Evolutionary conservation across 1,284 basidiomycete genomes (phyloP).

Genomic region (Cyathus olla): DNA sequence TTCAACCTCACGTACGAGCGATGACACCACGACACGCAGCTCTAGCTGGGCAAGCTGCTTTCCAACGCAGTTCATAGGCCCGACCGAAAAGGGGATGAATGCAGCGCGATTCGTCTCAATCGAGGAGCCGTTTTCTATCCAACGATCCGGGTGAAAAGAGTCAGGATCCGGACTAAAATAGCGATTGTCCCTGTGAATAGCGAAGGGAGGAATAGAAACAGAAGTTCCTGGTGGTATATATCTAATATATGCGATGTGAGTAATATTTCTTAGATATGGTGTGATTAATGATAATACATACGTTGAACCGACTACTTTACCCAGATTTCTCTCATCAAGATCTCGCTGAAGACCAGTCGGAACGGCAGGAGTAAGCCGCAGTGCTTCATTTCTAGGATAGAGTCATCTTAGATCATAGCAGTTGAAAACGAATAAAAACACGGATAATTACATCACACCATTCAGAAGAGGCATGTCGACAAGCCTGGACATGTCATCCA

Average conservation of each 20-base stretch:
- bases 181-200: conserved; percentile 51
- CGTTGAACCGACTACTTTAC: conserved; percentile 33
- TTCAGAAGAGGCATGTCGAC: conserved; percentile 42
- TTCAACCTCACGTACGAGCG: conserved; percentile 40
- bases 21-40: conserved; percentile 37
- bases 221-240: conserved; percentile 61
- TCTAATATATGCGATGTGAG: conserved; percentile 34
- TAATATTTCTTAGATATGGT: no score
- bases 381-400: conserved; percentile 58
- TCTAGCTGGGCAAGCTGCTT: conserved; percentile 46
- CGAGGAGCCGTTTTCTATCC: conserved; percentile 22
- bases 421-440: background rate
- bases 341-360: conserved; percentile 62
- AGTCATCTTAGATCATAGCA: background rate
- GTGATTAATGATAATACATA: conserved; percentile 6
- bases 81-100: conserved; percentile 52
- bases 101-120: conserved; percentile 35
- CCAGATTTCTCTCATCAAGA: conserved; percentile 48
- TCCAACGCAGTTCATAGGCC: conserved; percentile 51
- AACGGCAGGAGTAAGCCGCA: conserved; percentile 66
- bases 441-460: conserved; percentile 66
- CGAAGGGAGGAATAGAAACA: conserved; percentile 58
- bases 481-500: no score
- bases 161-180: conserved; percentile 50
- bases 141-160: conserved; percentile 49